Evolutionary conservation across 768 basidiomycete species (phyloP), one percentile per base, ranked within the genome.

Genomic region (Mycena venus): DNA sequence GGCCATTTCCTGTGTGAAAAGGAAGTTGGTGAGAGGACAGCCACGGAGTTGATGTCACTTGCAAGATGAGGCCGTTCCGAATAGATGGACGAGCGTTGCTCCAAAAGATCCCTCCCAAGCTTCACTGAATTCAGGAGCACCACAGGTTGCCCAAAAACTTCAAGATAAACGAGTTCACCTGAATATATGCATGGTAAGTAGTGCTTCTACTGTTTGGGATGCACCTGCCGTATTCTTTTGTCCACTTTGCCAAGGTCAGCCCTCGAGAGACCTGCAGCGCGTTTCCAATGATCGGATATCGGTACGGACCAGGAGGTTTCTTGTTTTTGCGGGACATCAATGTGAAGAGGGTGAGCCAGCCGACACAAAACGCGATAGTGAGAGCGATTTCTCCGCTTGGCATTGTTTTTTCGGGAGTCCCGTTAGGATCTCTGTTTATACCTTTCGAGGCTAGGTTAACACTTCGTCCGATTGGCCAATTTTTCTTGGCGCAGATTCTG

Each of bases 31-130:
- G 51, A 27, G 7, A 21, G 2, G 7, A 27, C 32, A 49, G 7
- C 12, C n/a, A n/a, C n/a, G n/a, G 10, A 27, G 0, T 27, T 32
- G 4, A 9, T 31, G 5, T 31, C 10, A 29, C 70, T 27, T n/a
- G 65, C 70, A 56, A 53, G 64, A 32, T 15, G 65, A 23, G 83
- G 83, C 10, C 82, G 66, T 58, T 84, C 84, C 23, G 81, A 83
- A 62, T 84, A 83, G 27, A 79, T 81, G 10, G 71, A 71, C n/a
- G 36, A 38, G 36, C 36, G 36, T 1, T 79, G 76, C 51, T 80
- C 81, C 42, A 83, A 73, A 64, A 84, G 79, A 7, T 77, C 78
- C 38, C 64, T 78, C 6, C 80, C 80, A 2, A 77, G 75, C 69
- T 80, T 77, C 17, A 71, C 65, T 0, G 80, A 77, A 66, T 81